Percentiles rank a stretch among this genome's conserved stretches.
phyloP scores from a whole-genome alignment of 768 basidiomycete species.

The Porpolomopsis calyptriformis region DNA sequence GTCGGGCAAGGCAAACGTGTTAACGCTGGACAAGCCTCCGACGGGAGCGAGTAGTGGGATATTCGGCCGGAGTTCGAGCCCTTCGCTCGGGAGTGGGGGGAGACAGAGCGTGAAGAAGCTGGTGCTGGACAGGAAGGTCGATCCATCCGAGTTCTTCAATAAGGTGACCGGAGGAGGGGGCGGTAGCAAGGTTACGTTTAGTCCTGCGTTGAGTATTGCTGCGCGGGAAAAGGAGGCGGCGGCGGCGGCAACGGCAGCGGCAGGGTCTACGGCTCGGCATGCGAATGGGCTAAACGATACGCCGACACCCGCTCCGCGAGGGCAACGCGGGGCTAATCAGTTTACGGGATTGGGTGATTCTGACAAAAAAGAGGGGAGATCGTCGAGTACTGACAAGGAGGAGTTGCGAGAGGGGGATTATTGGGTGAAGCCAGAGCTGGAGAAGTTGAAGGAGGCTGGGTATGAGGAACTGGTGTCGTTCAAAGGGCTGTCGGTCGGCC shows the following conservation, averaged over 20 bases:
- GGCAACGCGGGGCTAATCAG: conserved; percentile 23
- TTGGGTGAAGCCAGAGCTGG: conserved; percentile 74
- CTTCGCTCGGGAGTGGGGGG: conserved; percentile 55
- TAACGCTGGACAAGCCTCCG: conserved; percentile 39
- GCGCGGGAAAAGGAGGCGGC: conserved; percentile 60
- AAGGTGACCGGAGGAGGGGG: conserved; percentile 38
- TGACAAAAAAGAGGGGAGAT: conserved; percentile 12
- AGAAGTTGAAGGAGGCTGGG: conserved; percentile 57
- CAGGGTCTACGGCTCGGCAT: too few relatives aligned
- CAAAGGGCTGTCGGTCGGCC: conserved; percentile 72
- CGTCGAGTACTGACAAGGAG: conserved; percentile 2
- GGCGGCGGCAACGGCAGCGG: conserved; percentile 26
- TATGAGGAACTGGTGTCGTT: conserved; percentile 67
- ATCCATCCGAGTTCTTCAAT: conserved; percentile 57
- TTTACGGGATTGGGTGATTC: too few relatives aligned
- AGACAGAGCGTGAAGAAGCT: conserved; percentile 89
- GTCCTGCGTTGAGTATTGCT: conserved; percentile 62
- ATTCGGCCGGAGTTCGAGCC: conserved; percentile 46
- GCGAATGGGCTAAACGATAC: conserved; percentile 25
- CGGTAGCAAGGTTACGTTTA: conserved; percentile 56
- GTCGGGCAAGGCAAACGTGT: conserved; percentile 43
- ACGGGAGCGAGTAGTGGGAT: conserved; percentile 51
- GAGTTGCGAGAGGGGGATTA: conserved; percentile 76
- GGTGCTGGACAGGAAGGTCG: conserved; percentile 76
- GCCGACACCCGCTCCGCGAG: conserved; percentile 12